phyloP scores from a whole-genome alignment of 208 protist species.

The Acanthamoeba royreba region DNA sequence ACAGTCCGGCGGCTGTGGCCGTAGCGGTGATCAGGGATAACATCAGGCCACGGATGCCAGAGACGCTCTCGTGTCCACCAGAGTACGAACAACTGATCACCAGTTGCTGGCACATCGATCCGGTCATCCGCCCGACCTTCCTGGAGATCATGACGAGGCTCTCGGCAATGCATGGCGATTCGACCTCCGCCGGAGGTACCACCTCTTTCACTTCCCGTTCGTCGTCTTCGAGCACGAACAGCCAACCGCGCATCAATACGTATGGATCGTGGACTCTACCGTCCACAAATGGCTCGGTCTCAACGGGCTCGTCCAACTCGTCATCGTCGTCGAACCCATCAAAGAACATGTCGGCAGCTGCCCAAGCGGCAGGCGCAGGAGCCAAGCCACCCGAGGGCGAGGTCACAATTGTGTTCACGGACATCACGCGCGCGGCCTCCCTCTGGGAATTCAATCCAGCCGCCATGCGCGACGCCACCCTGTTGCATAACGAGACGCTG shows the following conservation, averaged over 20 bases:
- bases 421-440: not conserved
- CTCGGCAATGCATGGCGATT: not conserved
- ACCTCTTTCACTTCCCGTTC: not conserved
- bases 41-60: not conserved
- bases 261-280: not conserved
- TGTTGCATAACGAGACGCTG: not conserved
- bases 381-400: not conserved
- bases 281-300: not conserved
- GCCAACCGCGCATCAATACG: not conserved
- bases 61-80: not conserved
- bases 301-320: not conserved
- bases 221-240: not conserved
- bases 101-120: slow-evolving; percentile 1
- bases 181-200: not conserved
- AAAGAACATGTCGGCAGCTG: not conserved
- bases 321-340: not conserved
- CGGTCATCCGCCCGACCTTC: slow-evolving; percentile 2
- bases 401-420: not conserved
- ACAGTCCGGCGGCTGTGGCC: slow-evolving; percentile 12
- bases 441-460: slow-evolving; percentile 31
- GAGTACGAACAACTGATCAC: slow-evolving; percentile 29
- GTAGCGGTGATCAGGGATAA: not conserved
- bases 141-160: slow-evolving; percentile 41
- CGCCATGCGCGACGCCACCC: slow-evolving; percentile 10
- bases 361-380: not conserved